These are phyloP conservation scores for Phytophthora ramorum DNA, from an alignment of 352 stramenopile genomes.

Conservation along the genomic window DNA sequence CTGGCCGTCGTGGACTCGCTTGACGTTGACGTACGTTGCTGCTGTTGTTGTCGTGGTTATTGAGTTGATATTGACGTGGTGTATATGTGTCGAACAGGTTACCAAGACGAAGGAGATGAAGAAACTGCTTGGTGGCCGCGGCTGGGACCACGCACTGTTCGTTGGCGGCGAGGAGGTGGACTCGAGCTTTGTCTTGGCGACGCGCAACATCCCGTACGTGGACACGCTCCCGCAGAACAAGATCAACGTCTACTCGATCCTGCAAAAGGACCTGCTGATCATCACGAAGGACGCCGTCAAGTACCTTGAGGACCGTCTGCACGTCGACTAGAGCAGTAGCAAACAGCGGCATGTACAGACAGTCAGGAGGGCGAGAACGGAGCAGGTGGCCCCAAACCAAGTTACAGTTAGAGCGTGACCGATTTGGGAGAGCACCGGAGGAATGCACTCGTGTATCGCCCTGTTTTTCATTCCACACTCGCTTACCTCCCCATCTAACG, in stretches of 20 bases:
- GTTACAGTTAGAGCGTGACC: constrained; percentile 34
- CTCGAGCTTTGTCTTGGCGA: constrained; percentile 82
- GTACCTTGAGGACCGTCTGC: constrained; percentile 88
- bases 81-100: constrained; percentile 40
- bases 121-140: constrained; percentile 71
- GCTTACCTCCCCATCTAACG: constrained; percentile 5
- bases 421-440: constrained; percentile 9
- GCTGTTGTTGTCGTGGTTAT: constrained; percentile 5
- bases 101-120: constrained; percentile 91
- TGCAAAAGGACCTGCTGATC: constrained; percentile 89
- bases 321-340: constrained; percentile 68
- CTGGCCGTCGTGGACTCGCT: constrained; percentile 83
- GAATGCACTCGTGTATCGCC: constrained; percentile 24
- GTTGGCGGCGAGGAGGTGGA: constrained; percentile 77
- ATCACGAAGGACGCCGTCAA: constrained; percentile 88
- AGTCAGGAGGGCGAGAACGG: constrained; percentile 14
- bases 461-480: constrained; percentile 4
- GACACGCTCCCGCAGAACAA: constrained; percentile 87
- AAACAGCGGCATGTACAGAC: constrained; percentile 18
- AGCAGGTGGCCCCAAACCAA: constrained; percentile 17
- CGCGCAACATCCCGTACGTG: constrained; percentile 87
- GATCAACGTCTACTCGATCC: constrained; percentile 92
- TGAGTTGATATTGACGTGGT: constrained; percentile 5
- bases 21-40: constrained; percentile 66
- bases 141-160: constrained; percentile 90